Evolutionary conservation across 352 stramenopile genomes (phyloP).

Genomic region (Thraustochytrium sp.): DNA sequence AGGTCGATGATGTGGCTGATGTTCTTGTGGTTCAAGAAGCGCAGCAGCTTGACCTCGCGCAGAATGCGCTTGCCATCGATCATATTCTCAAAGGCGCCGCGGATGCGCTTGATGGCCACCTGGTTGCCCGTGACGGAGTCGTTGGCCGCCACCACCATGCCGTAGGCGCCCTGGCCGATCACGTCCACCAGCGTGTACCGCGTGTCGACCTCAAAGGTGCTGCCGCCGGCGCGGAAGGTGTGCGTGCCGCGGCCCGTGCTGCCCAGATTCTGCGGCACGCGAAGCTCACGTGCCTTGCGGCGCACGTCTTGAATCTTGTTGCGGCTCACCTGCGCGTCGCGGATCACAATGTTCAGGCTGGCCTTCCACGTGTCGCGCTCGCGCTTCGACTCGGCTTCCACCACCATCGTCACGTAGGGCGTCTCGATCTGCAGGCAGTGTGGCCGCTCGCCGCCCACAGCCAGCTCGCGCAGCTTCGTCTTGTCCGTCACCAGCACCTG

Average conservation of each 20-base stretch:
- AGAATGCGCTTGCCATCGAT: slow-evolving; percentile 98
- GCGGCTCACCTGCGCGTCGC: neutral
- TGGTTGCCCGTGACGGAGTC: slow-evolving; percentile 61
- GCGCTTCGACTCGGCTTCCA: neutral
- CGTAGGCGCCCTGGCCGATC: slow-evolving; percentile 80
- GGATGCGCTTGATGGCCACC: slow-evolving; percentile 90
- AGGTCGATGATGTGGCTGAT: slow-evolving; percentile 88
- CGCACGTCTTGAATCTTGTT: slow-evolving; percentile 17
- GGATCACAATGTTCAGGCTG: neutral
- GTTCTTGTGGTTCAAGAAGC: slow-evolving; percentile 87
- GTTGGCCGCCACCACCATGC: slow-evolving; percentile 81
- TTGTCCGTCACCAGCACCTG: slow-evolving; percentile 31
- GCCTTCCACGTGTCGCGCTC: slow-evolving; percentile 4
- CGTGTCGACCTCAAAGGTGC: slow-evolving; percentile 65
- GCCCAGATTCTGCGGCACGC: slow-evolving; percentile 4
- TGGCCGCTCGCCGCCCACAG: neutral
- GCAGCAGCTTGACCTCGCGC: slow-evolving; percentile 87
- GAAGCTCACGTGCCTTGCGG: neutral
- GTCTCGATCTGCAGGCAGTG: slow-evolving; percentile 21
- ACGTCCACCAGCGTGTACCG: slow-evolving; percentile 53
- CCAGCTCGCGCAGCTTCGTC: slow-evolving; percentile 10
- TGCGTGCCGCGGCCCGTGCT: slow-evolving; percentile 32
- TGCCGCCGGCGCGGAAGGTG: slow-evolving; percentile 8
- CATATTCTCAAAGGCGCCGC: slow-evolving; percentile 89
- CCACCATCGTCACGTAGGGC: neutral